A percentile compares a stretch with the other conserved stretches of the same genome.
phyloP scores from a whole-genome alignment of 2,329 filamentous ascomycete genomes.

The Talaromyces sp. region DNA sequence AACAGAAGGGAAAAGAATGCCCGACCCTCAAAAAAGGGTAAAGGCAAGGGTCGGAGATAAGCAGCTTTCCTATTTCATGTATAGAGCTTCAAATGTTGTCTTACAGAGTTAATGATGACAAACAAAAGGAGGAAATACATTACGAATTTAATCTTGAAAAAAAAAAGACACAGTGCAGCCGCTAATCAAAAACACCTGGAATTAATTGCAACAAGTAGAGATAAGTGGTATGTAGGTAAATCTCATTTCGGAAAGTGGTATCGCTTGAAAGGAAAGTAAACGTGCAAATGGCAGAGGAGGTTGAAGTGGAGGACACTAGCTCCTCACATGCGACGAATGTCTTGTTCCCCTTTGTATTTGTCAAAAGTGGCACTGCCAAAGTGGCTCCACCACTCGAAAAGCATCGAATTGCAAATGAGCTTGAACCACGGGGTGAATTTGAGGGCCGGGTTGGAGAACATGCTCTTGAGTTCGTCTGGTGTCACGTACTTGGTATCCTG shows the following conservation, averaged over 20 bases:
- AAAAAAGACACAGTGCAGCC: neutral
- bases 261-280: neutral
- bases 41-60: conserved; percentile 15
- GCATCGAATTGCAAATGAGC: conserved; percentile 94
- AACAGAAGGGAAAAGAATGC: conserved; percentile 81
- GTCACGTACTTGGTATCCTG: conserved; percentile 79
- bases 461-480: conserved; percentile 71
- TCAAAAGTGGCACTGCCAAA: conserved; percentile 70
- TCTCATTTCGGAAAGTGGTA: neutral
- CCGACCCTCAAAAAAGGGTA: conserved; percentile 62
- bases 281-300: neutral
- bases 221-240: neutral
- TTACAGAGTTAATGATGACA: neutral
- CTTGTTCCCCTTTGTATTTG: conserved; percentile 77
- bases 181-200: neutral
- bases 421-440: conserved; percentile 99
- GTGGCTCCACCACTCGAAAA: conserved; percentile 95
- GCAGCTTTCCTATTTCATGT: neutral
- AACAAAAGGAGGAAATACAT: neutral
- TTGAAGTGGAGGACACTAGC: neutral
- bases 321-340: conserved; percentile 75
- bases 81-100: neutral
- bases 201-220: neutral
- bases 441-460: conserved; percentile 74
- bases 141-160: neutral